Base-by-base conservation (phyloP, 2,329 filamentous ascomycete species). In the Aschersonia sp. region DNA sequence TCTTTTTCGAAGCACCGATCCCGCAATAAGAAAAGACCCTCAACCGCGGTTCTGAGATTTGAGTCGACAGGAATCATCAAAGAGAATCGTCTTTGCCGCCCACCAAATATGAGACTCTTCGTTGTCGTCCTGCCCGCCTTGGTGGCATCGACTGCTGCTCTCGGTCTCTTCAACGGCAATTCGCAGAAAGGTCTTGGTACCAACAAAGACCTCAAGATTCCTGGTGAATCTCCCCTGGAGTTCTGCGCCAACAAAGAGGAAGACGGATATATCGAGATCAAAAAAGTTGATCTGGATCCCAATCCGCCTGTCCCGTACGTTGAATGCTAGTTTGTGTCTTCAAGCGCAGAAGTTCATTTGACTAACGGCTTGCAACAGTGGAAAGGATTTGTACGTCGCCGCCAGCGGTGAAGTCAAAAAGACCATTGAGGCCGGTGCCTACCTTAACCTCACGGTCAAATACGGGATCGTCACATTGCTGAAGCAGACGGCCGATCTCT, bases 401-500 rank as follows among this genome's bases (percentile, higher is more conserved):
- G 92, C 89, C 44, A 73, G 69, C 32, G 92, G 90, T 49, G 77
- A 70, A n/a, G 76, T 97, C 53, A 75, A 74, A 55, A 67, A 94
- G 59, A 67, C 73, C 46, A 80, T 98, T 53, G 76, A 80, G 48
- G 63, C 87, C 49, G 90, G 87, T 49, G 87, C 90, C 50, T 87
- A 85, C 57, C 83, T 95, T 52, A 73, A 83, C 44, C 65, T 98
- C 41, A 76, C 81, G 55, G 90, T 98, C 68, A 95, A 95, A 70
- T 95, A 94, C 65, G 90, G 90, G 51, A 73, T 95, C 54, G 95
- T 98, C 65, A 85, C 81, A 48, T 77, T 98, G 53, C 79, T 98
- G 65, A 86, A 77, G 64, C 84, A 84, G 54, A 77, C 74, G 55
- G 81, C 83, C 58, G 84, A 95, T 61, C 77, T 97, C 39, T 98